Conservation (phyloP, 257 asterid genomes). For the Solanum bulbocastanum region DNA sequence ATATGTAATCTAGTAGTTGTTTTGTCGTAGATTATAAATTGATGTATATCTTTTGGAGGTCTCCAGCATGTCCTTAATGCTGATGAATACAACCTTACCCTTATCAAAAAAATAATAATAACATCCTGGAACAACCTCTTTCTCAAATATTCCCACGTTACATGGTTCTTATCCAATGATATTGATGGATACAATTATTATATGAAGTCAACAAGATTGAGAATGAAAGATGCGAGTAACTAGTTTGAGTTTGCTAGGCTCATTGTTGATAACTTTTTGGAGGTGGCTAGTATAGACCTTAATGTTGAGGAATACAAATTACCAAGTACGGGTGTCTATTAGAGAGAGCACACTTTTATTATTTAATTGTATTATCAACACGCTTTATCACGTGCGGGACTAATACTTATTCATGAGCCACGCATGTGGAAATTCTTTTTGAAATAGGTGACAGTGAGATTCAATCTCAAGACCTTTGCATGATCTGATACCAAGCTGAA, state of each 20-base stretch:
- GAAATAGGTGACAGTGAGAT: not conserved
- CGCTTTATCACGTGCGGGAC: not conserved
- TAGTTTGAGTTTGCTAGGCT: not conserved
- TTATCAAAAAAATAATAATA: not conserved
- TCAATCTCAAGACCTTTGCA: not conserved
- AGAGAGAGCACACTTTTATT: not conserved
- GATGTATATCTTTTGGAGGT: no score
- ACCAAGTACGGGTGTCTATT: not conserved
- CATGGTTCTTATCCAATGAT: not conserved
- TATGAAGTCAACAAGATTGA: not conserved
- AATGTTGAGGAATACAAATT: not conserved
- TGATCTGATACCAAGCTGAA: not conserved
- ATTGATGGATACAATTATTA: not conserved
- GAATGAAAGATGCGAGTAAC: not conserved
- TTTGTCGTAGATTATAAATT: no score
- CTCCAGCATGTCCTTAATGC: no score
- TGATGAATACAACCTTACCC: no score
- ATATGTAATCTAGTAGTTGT: no score
- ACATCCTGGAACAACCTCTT: not conserved
- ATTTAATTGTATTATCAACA: not conserved
- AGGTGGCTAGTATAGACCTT: not conserved
- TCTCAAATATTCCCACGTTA: not conserved
- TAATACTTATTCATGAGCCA: not conserved
- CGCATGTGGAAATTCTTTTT: not conserved
- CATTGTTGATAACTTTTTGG: not conserved